These are phyloP conservation scores for Micractinium conductrix DNA, from an alignment of 139 green algal genomes.

Conservation along the genomic window DNA sequence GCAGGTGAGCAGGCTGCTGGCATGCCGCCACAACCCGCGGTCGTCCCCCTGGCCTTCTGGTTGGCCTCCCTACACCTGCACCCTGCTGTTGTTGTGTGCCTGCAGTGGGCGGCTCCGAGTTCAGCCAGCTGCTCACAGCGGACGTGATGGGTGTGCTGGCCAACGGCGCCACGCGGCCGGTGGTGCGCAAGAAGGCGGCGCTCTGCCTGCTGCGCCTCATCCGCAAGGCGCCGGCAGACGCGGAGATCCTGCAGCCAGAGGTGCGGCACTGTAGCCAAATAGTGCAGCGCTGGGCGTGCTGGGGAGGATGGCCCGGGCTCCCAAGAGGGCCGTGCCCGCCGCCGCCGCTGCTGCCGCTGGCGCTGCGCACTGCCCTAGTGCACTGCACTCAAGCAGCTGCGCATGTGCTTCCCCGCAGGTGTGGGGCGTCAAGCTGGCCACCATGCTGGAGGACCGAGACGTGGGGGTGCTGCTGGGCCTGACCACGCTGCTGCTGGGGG, in stretches of 20 bases:
- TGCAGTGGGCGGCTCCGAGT: constrained; percentile 96
- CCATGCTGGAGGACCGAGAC: constrained; percentile 93
- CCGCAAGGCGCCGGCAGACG: constrained; percentile 85
- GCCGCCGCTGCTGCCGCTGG: too few relatives aligned
- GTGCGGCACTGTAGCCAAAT: too few relatives aligned
- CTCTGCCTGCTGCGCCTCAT: constrained; percentile 95
- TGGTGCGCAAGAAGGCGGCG: constrained; percentile 98
- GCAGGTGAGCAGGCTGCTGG: not conserved
- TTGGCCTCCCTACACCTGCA: not conserved
- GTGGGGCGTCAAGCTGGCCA: constrained; percentile 49
- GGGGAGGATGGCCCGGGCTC: too few relatives aligned
- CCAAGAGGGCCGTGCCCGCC: too few relatives aligned
- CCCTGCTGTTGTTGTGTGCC: not conserved
- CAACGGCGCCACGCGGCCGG: constrained; percentile 76
- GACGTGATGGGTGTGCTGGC: constrained; percentile 94
- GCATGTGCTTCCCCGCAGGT: too few relatives aligned
- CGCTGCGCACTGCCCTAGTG: too few relatives aligned
- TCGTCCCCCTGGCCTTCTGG: not conserved
- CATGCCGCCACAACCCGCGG: not conserved
- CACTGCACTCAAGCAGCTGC: too few relatives aligned
- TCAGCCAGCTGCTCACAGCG: constrained; percentile 88
- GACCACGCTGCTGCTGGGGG: constrained; percentile 86
- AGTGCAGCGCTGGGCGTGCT: too few relatives aligned
- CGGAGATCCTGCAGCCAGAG: constrained; percentile 62
- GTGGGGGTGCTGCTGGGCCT: constrained; percentile 86